These are phyloP conservation scores for Alternaria arbusti DNA, from an alignment of 2,329 filamentous ascomycete genomes.

Conservation along the genomic window DNA sequence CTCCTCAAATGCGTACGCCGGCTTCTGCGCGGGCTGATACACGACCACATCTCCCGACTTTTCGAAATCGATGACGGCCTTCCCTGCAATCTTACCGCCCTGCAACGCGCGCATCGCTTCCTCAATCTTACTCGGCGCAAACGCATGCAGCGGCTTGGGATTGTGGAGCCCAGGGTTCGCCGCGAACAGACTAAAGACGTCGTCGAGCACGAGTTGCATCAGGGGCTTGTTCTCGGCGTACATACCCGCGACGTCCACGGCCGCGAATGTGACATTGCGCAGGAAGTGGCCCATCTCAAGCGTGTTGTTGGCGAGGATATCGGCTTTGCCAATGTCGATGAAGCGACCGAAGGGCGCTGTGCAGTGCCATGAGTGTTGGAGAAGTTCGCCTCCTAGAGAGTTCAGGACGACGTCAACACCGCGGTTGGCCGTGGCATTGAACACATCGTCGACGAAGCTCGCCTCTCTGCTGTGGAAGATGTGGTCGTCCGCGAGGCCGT, in stretches of 20 bases:
- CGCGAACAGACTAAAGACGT: conserved; percentile 8
- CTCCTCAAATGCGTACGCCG: conserved; percentile 5
- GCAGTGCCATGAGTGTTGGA: conserved; percentile 31
- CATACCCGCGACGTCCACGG: conserved; percentile 7
- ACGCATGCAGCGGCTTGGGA: conserved; percentile 5
- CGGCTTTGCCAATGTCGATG: conserved; percentile 29
- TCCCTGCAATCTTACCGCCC: conserved; percentile 47
- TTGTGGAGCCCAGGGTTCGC: neutral
- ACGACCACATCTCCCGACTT: conserved; percentile 19
- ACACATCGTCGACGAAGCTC: conserved; percentile 34
- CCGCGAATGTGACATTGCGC: conserved; percentile 12
- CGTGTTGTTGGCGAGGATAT: conserved; percentile 17
- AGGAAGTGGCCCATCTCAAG: conserved; percentile 21
- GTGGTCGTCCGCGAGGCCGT: conserved; percentile 35
- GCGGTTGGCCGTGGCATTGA: conserved; percentile 24
- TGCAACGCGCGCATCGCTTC: conserved; percentile 27
- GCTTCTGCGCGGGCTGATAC: conserved; percentile 1
- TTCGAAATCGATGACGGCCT: conserved; percentile 44
- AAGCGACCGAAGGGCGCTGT: conserved; percentile 43
- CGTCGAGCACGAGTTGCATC: conserved; percentile 9
- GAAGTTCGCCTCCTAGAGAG: conserved; percentile 30
- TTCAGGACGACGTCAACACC: conserved; percentile 49
- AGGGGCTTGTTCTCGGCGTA: conserved; percentile 4
- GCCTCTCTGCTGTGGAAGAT: conserved; percentile 42
- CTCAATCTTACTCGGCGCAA: conserved; percentile 15